A percentile compares a stretch with the other conserved stretches of the same genome.
These are phyloP conservation scores for Solanum neorickii DNA, from an alignment of 257 asterid genomes.

Conservation along the genomic window DNA sequence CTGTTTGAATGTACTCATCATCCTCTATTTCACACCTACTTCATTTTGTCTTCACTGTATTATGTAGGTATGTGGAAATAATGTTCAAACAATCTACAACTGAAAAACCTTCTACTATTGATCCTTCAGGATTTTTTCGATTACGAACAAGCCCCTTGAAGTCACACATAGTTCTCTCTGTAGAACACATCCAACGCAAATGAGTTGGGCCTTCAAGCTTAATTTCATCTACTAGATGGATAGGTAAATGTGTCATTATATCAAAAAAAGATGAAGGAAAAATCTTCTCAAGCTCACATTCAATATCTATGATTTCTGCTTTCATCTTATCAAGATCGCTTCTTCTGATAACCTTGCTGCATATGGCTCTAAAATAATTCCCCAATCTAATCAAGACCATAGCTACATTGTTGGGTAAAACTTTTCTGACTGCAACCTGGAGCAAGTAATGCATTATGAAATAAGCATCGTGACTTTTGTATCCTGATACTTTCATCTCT, in stretches of 20 bases:
- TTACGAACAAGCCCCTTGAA: background rate
- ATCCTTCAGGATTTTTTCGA: background rate
- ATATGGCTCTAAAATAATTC: background rate
- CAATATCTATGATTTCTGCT: background rate
- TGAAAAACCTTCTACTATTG: background rate
- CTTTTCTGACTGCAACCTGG: background rate
- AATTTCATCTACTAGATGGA: background rate
- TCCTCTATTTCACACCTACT: background rate
- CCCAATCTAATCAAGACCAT: background rate
- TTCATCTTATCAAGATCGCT: background rate
- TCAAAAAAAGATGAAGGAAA: background rate
- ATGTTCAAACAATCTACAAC: background rate
- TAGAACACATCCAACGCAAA: background rate
- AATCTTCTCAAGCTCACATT: background rate
- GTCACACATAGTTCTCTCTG: background rate
- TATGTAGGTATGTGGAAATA: background rate
- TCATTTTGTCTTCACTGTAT: background rate
- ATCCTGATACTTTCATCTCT: background rate
- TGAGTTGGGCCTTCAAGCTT: background rate
- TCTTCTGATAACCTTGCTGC: background rate
- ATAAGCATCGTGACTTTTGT: background rate
- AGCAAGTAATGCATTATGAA: background rate
- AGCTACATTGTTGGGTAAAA: no score
- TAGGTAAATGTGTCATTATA: background rate
- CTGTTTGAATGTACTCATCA: background rate